Conservation (phyloP, 1,284 basidiomycete species). For the Boletus putidus region DNA sequence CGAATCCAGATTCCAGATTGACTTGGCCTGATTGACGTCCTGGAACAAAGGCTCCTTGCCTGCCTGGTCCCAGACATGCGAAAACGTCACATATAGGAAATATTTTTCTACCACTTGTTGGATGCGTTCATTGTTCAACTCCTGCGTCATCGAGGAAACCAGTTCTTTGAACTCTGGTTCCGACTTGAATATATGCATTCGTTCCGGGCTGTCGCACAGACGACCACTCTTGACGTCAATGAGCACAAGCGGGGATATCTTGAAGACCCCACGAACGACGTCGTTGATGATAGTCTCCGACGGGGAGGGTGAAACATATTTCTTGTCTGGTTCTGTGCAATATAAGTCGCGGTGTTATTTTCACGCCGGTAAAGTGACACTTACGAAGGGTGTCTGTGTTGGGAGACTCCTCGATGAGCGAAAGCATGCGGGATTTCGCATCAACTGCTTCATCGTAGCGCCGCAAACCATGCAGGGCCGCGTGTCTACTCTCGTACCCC, state of each 20-base stretch:
- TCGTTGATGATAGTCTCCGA: not conserved
- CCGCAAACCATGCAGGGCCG: not conserved
- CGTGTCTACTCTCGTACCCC: not conserved
- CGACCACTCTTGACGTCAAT: not conserved
- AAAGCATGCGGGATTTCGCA: not conserved
- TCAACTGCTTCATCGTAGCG: not conserved
- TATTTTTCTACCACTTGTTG: not conserved
- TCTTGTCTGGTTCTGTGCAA: not conserved
- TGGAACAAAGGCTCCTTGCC: not conserved
- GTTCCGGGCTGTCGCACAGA: not conserved
- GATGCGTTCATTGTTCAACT: not conserved
- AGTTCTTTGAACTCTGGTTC: not conserved
- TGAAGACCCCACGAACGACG: not conserved
- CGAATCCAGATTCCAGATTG: not conserved
- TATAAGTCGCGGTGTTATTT: not conserved
- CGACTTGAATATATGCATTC: not conserved
- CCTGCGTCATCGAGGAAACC: not conserved
- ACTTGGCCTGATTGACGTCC: not conserved
- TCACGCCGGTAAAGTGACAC: not conserved
- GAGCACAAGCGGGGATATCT: not conserved
- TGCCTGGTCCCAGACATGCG: constrained; percentile 3
- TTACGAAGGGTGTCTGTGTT: not conserved
- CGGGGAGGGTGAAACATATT: not conserved
- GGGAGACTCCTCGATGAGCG: not conserved
- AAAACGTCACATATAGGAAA: not conserved